Conservation (phyloP, 2,329 filamentous ascomycete genomes). For the Tolypocladium pustulatum region DNA sequence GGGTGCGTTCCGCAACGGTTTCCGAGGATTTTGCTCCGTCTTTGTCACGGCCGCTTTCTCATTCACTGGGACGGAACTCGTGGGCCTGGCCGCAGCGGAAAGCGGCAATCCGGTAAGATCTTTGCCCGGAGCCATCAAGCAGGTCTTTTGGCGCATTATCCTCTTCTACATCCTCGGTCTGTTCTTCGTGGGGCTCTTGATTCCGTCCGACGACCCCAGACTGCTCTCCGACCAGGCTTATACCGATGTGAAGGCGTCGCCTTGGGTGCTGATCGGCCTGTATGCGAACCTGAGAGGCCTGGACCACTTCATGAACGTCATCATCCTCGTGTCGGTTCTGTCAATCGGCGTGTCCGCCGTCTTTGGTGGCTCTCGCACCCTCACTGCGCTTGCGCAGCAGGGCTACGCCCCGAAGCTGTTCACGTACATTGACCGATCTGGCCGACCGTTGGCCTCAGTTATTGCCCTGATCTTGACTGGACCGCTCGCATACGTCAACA, state of each 20-base stretch:
- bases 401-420: slow-evolving; percentile 44
- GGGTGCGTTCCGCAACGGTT: slow-evolving; percentile 54
- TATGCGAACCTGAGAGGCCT: slow-evolving; percentile 36
- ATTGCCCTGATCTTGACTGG: slow-evolving; percentile 33
- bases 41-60: slow-evolving; percentile 62
- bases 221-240: slow-evolving; percentile 37
- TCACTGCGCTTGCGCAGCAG: slow-evolving; percentile 44
- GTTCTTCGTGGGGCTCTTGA: slow-evolving; percentile 36
- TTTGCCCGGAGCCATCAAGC: slow-evolving; percentile 70
- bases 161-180: slow-evolving; percentile 39
- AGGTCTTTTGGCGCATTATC: slow-evolving; percentile 49
- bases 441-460: slow-evolving; percentile 39
- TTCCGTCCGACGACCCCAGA: slow-evolving; percentile 29
- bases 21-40: slow-evolving; percentile 57
- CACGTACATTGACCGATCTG: slow-evolving; percentile 41
- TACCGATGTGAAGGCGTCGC: slow-evolving; percentile 28
- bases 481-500: slow-evolving; percentile 35
- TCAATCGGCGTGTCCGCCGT: slow-evolving; percentile 44
- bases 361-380: slow-evolving; percentile 44
- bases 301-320: slow-evolving; percentile 41
- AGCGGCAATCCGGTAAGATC: slow-evolving; percentile 56
- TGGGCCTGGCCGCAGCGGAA: slow-evolving; percentile 61
- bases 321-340: slow-evolving; percentile 43
- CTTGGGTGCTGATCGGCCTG: slow-evolving; percentile 38
- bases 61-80: slow-evolving; percentile 57